A percentile compares a stretch with the other conserved stretches of the same genome.
Evolutionary conservation across 2,329 filamentous ascomycete species (phyloP).

Genomic region (Botrytis byssoidea): DNA sequence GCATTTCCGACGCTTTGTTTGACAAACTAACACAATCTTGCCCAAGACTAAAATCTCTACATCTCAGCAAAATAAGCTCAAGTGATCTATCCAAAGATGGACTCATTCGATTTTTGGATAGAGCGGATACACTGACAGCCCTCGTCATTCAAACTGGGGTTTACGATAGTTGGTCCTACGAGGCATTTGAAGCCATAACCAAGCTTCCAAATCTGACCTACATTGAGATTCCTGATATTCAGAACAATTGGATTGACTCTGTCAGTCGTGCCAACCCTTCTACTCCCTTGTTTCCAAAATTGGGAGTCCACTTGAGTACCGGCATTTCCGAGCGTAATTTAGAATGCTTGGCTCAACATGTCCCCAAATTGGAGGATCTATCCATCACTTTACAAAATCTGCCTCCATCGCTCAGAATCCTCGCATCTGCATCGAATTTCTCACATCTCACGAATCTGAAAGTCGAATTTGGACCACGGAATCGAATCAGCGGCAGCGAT

Average conservation of each 20-base stretch:
- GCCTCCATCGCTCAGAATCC: not conserved
- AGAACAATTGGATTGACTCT: not conserved
- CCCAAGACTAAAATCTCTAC: not conserved
- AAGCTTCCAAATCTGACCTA: not conserved
- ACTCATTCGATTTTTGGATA: not conserved
- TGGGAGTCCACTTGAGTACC: not conserved
- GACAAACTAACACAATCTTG: not conserved
- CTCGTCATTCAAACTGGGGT: not conserved
- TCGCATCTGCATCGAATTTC: constrained; percentile 12
- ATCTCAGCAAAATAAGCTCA: not conserved
- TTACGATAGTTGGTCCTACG: constrained; percentile 3
- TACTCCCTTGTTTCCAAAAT: not conserved
- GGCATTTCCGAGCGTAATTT: not conserved
- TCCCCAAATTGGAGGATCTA: not conserved
- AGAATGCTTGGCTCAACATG: not conserved
- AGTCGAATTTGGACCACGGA: not conserved
- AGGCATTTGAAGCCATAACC: not conserved
- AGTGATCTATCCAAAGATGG: not conserved
- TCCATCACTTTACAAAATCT: not conserved
- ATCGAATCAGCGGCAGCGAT: not conserved
- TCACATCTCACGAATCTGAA: not conserved
- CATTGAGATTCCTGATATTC: constrained; percentile 1
- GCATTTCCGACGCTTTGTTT: not conserved
- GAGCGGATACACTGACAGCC: not conserved
- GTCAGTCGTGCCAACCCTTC: not conserved